Percentiles rank a stretch among this genome's conserved stretches.
Conservation (phyloP, 169 alveolate species). For the Cryptosporidium andersoni region DNA sequence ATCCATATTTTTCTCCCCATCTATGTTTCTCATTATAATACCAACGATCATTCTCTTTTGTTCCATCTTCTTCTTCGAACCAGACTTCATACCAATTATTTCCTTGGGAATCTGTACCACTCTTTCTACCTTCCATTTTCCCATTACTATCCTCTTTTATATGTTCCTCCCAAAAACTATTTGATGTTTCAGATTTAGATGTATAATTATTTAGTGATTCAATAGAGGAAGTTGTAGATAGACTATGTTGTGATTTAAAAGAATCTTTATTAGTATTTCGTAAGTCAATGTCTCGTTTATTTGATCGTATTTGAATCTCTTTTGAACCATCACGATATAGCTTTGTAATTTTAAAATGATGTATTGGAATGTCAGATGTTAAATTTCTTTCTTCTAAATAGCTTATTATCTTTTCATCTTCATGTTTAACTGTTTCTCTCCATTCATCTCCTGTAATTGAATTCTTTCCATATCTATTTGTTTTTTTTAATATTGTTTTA, state of each 20-base stretch:
- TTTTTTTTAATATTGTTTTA: constrained; percentile 13
- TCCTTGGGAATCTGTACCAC: constrained; percentile 1
- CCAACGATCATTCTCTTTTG: constrained; percentile 61
- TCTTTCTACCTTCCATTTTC: constrained; percentile 35
- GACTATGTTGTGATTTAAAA: neutral
- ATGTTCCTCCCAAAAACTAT: constrained; percentile 19
- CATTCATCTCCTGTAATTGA: constrained; percentile 14
- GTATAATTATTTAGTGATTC: neutral
- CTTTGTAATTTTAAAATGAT: neutral
- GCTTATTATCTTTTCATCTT: neutral
- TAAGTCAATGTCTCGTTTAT: constrained; percentile 1
- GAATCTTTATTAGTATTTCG: neutral
- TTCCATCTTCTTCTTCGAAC: constrained; percentile 60
- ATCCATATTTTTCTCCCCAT: constrained; percentile 66
- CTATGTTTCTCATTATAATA: constrained; percentile 4
- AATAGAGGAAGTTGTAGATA: neutral
- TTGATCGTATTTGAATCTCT: neutral
- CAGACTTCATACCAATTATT: constrained; percentile 54
- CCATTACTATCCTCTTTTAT: constrained; percentile 38
- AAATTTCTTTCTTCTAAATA: constrained; percentile 20
- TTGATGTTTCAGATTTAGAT: neutral
- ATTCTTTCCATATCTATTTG: constrained; percentile 54
- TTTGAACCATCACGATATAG: constrained; percentile 13
- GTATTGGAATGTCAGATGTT: neutral
- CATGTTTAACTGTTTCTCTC: constrained; percentile 33